phyloP scores from a whole-genome alignment of 2,329 filamentous ascomycete species.

The Cladophialophora psammophila region DNA sequence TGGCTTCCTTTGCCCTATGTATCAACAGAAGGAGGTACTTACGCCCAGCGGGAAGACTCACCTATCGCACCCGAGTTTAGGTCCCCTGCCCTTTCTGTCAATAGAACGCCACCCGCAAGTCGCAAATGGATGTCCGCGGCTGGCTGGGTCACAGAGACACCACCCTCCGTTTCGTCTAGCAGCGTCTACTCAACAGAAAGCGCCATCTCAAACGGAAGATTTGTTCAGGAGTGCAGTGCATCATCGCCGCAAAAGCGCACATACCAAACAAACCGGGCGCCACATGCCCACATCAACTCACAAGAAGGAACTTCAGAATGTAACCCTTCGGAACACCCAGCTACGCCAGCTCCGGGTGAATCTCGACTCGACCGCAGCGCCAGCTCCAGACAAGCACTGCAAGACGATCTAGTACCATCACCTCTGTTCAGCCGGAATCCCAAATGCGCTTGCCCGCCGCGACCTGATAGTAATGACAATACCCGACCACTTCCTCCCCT shows the following conservation, averaged over 20 bases:
- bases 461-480: neutral
- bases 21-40: conserved; percentile 21
- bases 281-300: neutral
- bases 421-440: conserved; percentile 38
- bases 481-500: conserved; percentile 34
- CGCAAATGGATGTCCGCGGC: neutral
- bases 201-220: neutral
- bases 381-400: conserved; percentile 31
- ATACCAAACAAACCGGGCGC: neutral
- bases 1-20: conserved; percentile 36
- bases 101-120: neutral
- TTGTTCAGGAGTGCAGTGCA: neutral
- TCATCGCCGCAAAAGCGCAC: neutral
- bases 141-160: neutral
- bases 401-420: conserved; percentile 38
- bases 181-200: conserved; percentile 23
- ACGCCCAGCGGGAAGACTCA: conserved; percentile 26
- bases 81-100: neutral
- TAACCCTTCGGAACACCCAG: neutral
- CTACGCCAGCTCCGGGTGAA: conserved; percentile 18
- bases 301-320: neutral
- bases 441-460: conserved; percentile 12
- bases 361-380: conserved; percentile 34
- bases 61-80: conserved; percentile 8
- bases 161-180: conserved; percentile 14